Percentiles rank a stretch among this genome's conserved stretches.
phyloP scores from a whole-genome alignment of 1,284 basidiomycete species.

The Mycosarcoma mackinlayi region DNA sequence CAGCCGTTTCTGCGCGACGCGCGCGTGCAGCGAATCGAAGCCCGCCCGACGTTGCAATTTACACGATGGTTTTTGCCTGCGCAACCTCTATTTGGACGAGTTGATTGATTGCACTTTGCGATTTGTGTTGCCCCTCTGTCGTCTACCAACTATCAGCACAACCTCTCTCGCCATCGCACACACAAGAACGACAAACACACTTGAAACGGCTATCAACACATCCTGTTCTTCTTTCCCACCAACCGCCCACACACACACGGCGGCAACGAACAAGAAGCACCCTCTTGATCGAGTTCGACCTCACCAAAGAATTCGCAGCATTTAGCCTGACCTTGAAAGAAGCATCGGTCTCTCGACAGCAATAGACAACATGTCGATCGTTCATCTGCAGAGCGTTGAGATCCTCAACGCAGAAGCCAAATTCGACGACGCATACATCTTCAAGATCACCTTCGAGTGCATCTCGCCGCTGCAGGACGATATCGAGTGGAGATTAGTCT shows the following conservation, averaged over 20 bases:
- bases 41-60: too few relatives aligned
- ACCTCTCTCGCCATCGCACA: neutral
- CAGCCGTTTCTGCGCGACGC: slow-evolving; percentile 8
- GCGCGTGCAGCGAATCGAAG: neutral
- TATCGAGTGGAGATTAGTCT: slow-evolving; percentile 96
- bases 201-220: too few relatives aligned
- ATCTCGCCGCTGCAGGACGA: slow-evolving; percentile 92
- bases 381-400: slow-evolving; percentile 64
- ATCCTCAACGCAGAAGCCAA: slow-evolving; percentile 64
- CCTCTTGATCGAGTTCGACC: neutral
- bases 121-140: neutral
- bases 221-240: too few relatives aligned
- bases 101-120: neutral
- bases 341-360: too few relatives aligned
- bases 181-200: neutral
- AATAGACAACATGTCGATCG: slow-evolving; percentile 68
- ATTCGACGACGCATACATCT: slow-evolving; percentile 81
- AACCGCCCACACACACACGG: too few relatives aligned
- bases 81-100: too few relatives aligned
- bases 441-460: slow-evolving; percentile 97
- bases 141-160: neutral
- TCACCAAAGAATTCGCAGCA: neutral
- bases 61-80: neutral
- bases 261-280: too few relatives aligned
- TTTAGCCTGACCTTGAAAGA: too few relatives aligned